Evolutionary conservation across 78 protist genomes (phyloP), one percentile per base, ranked within the genome.

Genomic region (Dictyostelium brefeldianum): DNA sequence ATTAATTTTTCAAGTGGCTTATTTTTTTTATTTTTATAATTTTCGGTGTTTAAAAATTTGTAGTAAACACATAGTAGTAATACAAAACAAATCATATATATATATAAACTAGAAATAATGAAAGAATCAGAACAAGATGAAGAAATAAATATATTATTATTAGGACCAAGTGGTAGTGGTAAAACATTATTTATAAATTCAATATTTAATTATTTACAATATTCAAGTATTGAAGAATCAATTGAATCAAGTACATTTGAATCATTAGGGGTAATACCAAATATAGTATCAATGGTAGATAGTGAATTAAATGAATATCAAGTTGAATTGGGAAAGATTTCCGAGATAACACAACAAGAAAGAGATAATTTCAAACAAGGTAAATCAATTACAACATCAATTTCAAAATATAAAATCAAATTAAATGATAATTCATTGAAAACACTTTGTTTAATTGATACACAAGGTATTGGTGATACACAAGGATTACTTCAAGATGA

Each of bases 391-490:
- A 67, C 75, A 67, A 67, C 20, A 6, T 15, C 6, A 31, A 78
- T 22, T 2, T n/a, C n/a, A 78, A 54, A 78, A 12, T 46, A 78
- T 46, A 54, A 20, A 54, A 18, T 47, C 53, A 48, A 54, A 27
- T 18, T 43, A 8, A 27, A 71, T 25, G 43, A 36, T 36, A 46
- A 29, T 29, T 27, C 51, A 31, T 6, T 43, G 46, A 47, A 78
- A 47, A 50, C 57, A 5, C 7, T 54, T 17, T 78, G 83, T 29
- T 78, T 78, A 2, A 78, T 78, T 0, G 83, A 78, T 31, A 78
- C 83, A 78, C 83, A 65, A 29, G 83, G 83, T 54, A 18, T 78
- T 18, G 18, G 31, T 6, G 83, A 78, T 54, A 78, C 69, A 4
- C 29, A 47, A 18, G 83, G 83, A 2, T 51, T 78, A 7, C 25